Evolutionary conservation across 192 early-diverging fungal genomes (phyloP), one percentile per base, ranked within the genome.

Genomic region (Rhizoclosmatium globosum): DNA sequence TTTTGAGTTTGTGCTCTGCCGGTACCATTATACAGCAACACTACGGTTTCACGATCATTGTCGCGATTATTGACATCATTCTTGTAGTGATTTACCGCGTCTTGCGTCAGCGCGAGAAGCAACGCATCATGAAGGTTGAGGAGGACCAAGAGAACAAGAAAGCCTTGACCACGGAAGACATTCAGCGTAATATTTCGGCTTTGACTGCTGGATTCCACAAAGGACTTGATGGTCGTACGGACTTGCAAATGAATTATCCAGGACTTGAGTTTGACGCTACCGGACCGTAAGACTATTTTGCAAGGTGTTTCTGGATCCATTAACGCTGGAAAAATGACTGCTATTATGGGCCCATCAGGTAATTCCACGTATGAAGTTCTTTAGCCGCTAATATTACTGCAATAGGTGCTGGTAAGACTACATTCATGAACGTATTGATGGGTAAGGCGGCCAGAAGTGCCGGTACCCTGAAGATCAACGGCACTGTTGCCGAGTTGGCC

Each of bases 321-420:
- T 31, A 81, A 86, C 17, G 87, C 94, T 1, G 94, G 93, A 21
- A 89, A 92, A 46, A 82, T 95, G 67, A 87, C 94, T 71, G 95
- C 94, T 1, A 91, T 99, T 21, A 97, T 98, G 92, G 97, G 96
- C 0, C 94, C 95, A 2, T 95, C 93, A 11, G 96, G 96, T 43
- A 62, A 19, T 7, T 0, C 9, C 50, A 31, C 0, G 0, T 31
- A 31, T 31, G 31, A 31, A 31, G 31, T 31, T 31, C n/a, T 31
- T 31, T 31, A 0, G 31, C 31, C 0, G 31, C 31, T 31, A 31
- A n/a, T n/a, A 31, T 31, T 31, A 31, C 0, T 31, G 31, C 31
- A 31, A 31, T 31, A 75, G 73, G 73, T 15, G 73, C 73, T 19
- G 84, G 84, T 62, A 73, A 85, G 57, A 85, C 85, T 3, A 85